Evolutionary conservation across 139 green algal genomes (phyloP).

Genomic region (Volvox reticuliferus): DNA sequence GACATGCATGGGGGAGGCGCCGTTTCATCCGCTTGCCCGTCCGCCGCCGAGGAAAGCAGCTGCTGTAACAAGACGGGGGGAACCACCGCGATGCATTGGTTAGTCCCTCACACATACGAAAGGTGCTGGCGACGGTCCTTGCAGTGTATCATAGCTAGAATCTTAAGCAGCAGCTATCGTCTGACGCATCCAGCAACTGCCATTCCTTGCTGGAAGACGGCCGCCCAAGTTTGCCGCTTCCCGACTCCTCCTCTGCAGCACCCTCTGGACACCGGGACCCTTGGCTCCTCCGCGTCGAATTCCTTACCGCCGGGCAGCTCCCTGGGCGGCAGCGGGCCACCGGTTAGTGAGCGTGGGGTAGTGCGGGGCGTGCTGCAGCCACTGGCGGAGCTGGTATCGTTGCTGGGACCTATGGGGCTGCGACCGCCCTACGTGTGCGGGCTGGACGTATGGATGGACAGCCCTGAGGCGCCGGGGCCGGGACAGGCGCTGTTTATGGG

Average conservation of each 20-base stretch:
- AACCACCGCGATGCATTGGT: too few species aligned
- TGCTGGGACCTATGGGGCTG: conserved; percentile 1
- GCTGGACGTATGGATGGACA: conserved; percentile 44
- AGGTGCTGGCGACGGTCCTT: too few species aligned
- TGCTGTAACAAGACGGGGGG: too few species aligned
- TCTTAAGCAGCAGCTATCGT: too few species aligned
- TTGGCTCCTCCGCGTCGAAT: not conserved
- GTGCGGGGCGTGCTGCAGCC: conserved; percentile 37
- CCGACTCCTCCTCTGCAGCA: not conserved
- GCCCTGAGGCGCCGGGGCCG: not conserved
- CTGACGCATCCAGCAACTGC: too few species aligned
- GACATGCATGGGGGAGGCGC: too few species aligned
- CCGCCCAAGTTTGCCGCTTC: too few species aligned
- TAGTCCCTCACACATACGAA: too few species aligned
- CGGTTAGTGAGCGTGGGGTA: conserved; percentile 15
- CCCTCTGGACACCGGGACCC: not conserved
- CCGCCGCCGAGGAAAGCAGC: too few species aligned
- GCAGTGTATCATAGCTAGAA: too few species aligned
- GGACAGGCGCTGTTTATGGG: conserved; percentile 43
- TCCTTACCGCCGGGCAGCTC: not conserved
- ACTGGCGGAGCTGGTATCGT: not conserved
- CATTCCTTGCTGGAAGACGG: too few species aligned
- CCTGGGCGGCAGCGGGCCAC: not conserved
- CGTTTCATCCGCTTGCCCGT: too few species aligned
- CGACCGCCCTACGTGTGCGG: conserved; percentile 40